Conservation (phyloP, 2,329 filamentous ascomycete genomes). For the Beauveria sp. region DNA sequence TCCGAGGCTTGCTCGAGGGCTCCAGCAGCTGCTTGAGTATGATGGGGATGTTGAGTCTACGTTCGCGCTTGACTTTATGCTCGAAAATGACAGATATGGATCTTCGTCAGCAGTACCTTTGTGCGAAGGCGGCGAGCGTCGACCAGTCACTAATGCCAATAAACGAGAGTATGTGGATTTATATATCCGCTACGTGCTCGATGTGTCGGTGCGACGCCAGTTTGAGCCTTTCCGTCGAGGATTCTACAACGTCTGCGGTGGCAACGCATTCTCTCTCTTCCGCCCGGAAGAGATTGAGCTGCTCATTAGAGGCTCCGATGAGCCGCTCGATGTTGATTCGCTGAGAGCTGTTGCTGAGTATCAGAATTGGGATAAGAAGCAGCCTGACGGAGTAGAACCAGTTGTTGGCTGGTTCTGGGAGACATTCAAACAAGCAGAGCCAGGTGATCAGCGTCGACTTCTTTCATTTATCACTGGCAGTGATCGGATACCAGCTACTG, state of each 20-base stretch:
- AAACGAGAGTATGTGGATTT: conserved; percentile 79
- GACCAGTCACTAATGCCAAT: conserved; percentile 76
- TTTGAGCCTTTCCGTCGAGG: conserved; percentile 92
- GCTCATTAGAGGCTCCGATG: conserved; percentile 76
- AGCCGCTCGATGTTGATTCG: conserved; percentile 69
- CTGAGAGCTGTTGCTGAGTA: conserved; percentile 72
- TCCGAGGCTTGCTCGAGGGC: conserved; percentile 65
- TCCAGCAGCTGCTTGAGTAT: conserved; percentile 71
- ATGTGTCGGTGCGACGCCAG: conserved; percentile 68
- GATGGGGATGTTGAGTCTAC: conserved; percentile 75
- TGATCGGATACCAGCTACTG: conserved; percentile 83
- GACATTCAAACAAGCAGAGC: conserved; percentile 58
- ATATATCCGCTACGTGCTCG: conserved; percentile 74
- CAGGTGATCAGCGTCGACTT: conserved; percentile 66
- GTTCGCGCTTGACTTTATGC: conserved; percentile 76
- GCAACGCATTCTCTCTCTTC: conserved; percentile 81
- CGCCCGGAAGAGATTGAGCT: conserved; percentile 88
- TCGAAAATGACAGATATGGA: conserved; percentile 72
- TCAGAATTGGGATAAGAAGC: conserved; percentile 63
- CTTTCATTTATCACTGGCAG: conserved; percentile 85
- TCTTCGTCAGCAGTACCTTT: conserved; percentile 59
- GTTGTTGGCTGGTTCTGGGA: conserved; percentile 86
- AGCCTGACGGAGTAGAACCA: conserved; percentile 52
- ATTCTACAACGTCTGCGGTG: conserved; percentile 86
- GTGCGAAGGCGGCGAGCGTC: conserved; percentile 63